Percentiles rank a stretch among this genome's conserved stretches.
phyloP scores from a whole-genome alignment of 768 basidiomycete genomes.

The Crassisporium funariophilum region DNA sequence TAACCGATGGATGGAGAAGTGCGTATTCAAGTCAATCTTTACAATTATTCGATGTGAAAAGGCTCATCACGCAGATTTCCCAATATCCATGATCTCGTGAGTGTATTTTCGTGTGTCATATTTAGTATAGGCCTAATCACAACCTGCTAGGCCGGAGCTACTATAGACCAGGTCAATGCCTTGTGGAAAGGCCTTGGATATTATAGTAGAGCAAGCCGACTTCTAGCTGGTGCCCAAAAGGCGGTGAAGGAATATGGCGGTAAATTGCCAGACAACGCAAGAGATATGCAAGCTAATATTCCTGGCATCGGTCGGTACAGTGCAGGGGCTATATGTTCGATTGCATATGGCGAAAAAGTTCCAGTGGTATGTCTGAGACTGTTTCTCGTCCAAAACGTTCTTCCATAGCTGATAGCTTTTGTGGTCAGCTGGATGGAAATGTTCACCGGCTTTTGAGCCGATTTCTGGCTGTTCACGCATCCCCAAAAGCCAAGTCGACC shows the following conservation, averaged over 20 bases:
- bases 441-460: conserved; percentile 85
- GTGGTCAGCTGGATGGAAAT: conserved; percentile 81
- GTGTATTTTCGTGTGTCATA: conserved; percentile 24
- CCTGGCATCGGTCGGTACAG: conserved; percentile 91
- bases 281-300: conserved; percentile 78
- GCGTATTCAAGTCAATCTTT: conserved; percentile 24
- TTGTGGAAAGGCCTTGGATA: conserved; percentile 94
- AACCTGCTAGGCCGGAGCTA: conserved; percentile 55
- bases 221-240: conserved; percentile 84
- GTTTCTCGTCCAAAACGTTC: conserved; percentile 1
- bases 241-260: conserved; percentile 68
- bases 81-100: conserved; percentile 73
- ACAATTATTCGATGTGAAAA: conserved; percentile 9
- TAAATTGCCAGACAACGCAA: conserved; percentile 76
- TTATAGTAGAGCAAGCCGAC: conserved; percentile 81
- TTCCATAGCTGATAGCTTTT: conserved; percentile 3
- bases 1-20: conserved; percentile 84
- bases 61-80: conserved; percentile 61
- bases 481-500: conserved; percentile 77
- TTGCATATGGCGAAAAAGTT: conserved; percentile 81
- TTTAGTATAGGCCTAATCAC: conserved; percentile 14
- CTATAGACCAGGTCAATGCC: conserved; percentile 83
- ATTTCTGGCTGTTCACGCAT: conserved; percentile 78
- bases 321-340: conserved; percentile 82
- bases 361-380: conserved; percentile 68